Percentiles rank a stretch among this genome's conserved stretches.
These are phyloP conservation scores for Chalciporus chontae DNA, from an alignment of 768 basidiomycete genomes.

Conservation along the genomic window DNA sequence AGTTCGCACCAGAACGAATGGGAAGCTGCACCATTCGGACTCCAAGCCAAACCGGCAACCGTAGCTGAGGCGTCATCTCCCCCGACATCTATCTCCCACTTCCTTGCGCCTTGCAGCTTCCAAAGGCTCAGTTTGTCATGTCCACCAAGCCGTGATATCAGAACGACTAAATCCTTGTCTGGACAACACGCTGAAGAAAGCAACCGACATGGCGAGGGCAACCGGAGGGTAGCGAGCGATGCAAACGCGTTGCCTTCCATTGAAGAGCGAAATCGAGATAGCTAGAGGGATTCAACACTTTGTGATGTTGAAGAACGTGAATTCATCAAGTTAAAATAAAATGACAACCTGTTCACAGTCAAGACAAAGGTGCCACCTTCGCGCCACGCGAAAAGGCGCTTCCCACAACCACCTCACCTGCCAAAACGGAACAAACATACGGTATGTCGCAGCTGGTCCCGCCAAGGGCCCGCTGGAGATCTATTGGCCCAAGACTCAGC, in stretches of 20 bases:
- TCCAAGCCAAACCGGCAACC: conserved; percentile 69
- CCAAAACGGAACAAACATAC: not conserved
- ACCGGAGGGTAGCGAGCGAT: conserved; percentile 50
- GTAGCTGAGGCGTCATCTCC: conserved; percentile 40
- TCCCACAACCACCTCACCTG: conserved; percentile 16
- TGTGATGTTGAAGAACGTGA: conserved; percentile 12
- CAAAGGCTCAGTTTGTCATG: conserved; percentile 72
- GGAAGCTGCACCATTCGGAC: conserved; percentile 64
- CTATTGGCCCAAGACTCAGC: no score
- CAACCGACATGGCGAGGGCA: conserved; percentile 57
- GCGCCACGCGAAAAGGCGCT: conserved; percentile 29
- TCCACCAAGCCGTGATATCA: conserved; percentile 64
- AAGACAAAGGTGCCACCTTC: conserved; percentile 11
- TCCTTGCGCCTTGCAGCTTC: conserved; percentile 76
- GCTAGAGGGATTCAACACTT: not conserved
- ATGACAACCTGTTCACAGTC: conserved; percentile 17
- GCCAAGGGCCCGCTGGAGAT: no score
- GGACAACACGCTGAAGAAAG: conserved; percentile 72
- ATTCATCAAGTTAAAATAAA: conserved; percentile 23
- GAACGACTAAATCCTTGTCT: conserved; percentile 75
- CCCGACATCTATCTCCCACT: conserved; percentile 79
- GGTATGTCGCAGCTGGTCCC: no score
- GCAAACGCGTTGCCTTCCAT: conserved; percentile 50
- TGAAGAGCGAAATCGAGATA: not conserved
- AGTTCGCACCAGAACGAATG: not conserved